phyloP scores from a whole-genome alignment of 163 green algal genomes.

The Picocystis sp. region DNA sequence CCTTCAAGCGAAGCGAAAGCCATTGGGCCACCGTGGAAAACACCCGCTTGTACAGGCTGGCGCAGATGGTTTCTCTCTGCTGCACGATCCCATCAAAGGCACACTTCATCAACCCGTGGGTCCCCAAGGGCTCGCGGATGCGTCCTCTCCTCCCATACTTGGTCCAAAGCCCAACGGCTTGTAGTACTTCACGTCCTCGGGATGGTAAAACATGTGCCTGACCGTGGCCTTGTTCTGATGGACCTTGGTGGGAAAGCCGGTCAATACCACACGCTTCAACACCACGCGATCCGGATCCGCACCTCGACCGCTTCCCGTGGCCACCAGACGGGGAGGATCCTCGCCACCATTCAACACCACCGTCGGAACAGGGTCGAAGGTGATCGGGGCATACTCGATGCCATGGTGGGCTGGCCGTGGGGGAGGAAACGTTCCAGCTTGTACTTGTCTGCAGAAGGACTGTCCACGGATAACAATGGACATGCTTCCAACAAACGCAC shows the following conservation, averaged over 20 bases:
- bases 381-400: slow-evolving; percentile 67
- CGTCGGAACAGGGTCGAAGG: slow-evolving; percentile 64
- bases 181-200: slow-evolving; percentile 54
- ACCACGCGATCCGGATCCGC: slow-evolving; percentile 77
- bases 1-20: slow-evolving; percentile 22
- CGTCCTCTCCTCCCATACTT: slow-evolving; percentile 70
- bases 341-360: slow-evolving; percentile 62
- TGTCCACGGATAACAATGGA: slow-evolving; percentile 64
- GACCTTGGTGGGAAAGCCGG: slow-evolving; percentile 65
- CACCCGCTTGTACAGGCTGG: slow-evolving; percentile 86
- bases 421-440: slow-evolving; percentile 90
- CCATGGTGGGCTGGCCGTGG: slow-evolving; percentile 31
- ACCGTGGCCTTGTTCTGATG: slow-evolving; percentile 85
- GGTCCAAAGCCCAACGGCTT: slow-evolving; percentile 67
- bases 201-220: slow-evolving; percentile 87
- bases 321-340: slow-evolving; percentile 26
- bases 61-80: slow-evolving; percentile 83
- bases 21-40: slow-evolving; percentile 66
- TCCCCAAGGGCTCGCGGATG: slow-evolving; percentile 90
- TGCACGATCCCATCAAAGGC: slow-evolving; percentile 73
- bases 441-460: slow-evolving; percentile 68
- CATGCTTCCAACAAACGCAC: slow-evolving; percentile 30
- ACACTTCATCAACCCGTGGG: slow-evolving; percentile 84
- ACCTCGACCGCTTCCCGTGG: slow-evolving; percentile 46
- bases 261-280: slow-evolving; percentile 87